phyloP scores from a whole-genome alignment of 176 grass and related monocot species.

The Calamus simplicifolius region DNA sequence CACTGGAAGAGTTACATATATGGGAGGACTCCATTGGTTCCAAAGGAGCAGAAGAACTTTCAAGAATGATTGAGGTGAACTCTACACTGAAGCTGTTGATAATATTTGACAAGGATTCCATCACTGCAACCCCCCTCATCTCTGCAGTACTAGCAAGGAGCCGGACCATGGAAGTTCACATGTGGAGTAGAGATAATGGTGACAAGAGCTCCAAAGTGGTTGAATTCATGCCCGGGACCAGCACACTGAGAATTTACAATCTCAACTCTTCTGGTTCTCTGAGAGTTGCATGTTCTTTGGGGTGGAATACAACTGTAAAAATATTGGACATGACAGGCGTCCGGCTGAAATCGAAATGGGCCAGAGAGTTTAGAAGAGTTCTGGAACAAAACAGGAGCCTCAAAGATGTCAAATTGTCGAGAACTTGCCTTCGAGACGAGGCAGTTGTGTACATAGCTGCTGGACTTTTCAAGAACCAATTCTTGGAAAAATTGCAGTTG shows the following conservation, averaged over 20 bases:
- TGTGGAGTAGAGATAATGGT: slow-evolving; percentile 38
- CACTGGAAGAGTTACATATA: slow-evolving; percentile 76
- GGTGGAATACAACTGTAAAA: slow-evolving; percentile 70
- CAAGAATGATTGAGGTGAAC: slow-evolving; percentile 88
- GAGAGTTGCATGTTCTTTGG: slow-evolving; percentile 56
- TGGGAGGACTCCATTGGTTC: slow-evolving; percentile 78
- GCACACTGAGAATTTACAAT: slow-evolving; percentile 60
- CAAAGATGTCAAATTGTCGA: slow-evolving; percentile 54
- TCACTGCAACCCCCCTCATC: slow-evolving; percentile 65
- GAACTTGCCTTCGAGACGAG: slow-evolving; percentile 62
- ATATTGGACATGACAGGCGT: slow-evolving; percentile 71
- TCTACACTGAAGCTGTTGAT: slow-evolving; percentile 53
- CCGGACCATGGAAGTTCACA: slow-evolving; percentile 68
- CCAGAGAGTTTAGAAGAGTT: slow-evolving; percentile 71
- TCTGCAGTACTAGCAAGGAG: slow-evolving; percentile 67
- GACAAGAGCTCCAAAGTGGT: slow-evolving; percentile 37
- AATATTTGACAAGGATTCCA: slow-evolving; percentile 60
- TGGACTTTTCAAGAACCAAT: slow-evolving; percentile 80
- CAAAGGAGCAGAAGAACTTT: slow-evolving; percentile 79
- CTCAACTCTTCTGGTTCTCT: slow-evolving; percentile 41
- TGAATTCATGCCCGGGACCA: slow-evolving; percentile 64
- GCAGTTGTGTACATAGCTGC: slow-evolving; percentile 83
- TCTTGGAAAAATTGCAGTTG: slow-evolving; percentile 59
- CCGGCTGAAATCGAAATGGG: slow-evolving; percentile 56
- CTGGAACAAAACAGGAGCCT: slow-evolving; percentile 63